phyloP scores from a whole-genome alignment of 495 filamentous ascomycete species.

The Platismatia glauca region DNA sequence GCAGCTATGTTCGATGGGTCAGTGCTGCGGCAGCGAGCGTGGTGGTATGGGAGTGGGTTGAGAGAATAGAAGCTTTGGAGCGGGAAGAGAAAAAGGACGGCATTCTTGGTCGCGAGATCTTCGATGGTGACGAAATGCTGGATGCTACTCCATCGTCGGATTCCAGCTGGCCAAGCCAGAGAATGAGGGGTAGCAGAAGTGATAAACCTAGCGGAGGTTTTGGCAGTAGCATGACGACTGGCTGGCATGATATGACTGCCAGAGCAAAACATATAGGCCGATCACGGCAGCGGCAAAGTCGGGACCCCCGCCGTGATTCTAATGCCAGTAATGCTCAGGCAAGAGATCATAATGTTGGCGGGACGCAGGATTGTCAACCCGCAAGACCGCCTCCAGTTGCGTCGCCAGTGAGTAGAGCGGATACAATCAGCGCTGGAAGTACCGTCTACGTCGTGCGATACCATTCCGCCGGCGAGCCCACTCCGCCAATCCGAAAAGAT shows the following conservation, averaged over 20 bases:
- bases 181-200: background rate
- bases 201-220: slow-evolving; percentile 26
- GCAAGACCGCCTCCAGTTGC: slow-evolving; percentile 54
- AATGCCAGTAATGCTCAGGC: background rate
- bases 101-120: slow-evolving; percentile 86
- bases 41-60: slow-evolving; percentile 99
- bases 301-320: background rate
- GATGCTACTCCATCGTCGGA: slow-evolving; percentile 59
- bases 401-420: slow-evolving; percentile 68
- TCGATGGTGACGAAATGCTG: slow-evolving; percentile 95
- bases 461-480: slow-evolving; percentile 64
- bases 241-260: slow-evolving; percentile 38
- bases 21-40: slow-evolving; percentile 93
- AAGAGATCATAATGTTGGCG: slow-evolving; percentile 21
- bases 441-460: slow-evolving; percentile 81
- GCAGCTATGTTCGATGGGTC: slow-evolving; percentile 96
- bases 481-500: slow-evolving; percentile 33
- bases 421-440: slow-evolving; percentile 67
- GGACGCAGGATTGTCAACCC: slow-evolving; percentile 41
- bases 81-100: slow-evolving; percentile 94
- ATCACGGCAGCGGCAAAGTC: background rate
- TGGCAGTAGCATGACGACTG: slow-evolving; percentile 34
- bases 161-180: slow-evolving; percentile 39
- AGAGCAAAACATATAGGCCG: slow-evolving; percentile 29
- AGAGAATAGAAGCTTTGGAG: slow-evolving; percentile 94